Evolutionary conservation across 2,329 filamentous ascomycete species (phyloP).

Genomic region (Arachnomyces sp.): DNA sequence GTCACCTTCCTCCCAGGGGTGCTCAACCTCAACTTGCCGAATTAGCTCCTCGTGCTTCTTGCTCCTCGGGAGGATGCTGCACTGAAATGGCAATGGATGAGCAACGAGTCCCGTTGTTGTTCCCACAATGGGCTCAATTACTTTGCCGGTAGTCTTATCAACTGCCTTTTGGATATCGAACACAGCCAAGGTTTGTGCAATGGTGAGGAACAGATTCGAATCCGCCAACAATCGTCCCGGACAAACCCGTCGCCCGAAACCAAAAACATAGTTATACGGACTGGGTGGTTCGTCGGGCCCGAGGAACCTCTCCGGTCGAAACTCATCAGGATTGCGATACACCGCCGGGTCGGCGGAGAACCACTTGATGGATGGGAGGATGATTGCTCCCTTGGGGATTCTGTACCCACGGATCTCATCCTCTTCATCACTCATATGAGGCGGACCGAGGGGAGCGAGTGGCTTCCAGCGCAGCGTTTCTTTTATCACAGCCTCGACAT

Average conservation of each 20-base stretch:
- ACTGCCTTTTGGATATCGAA: constrained; percentile 16
- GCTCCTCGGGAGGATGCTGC: constrained; percentile 28
- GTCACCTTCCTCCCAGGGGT: constrained; percentile 36
- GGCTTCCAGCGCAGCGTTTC: constrained; percentile 34
- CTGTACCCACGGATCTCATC: constrained; percentile 22
- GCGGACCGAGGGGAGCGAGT: constrained; percentile 39
- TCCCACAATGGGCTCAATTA: constrained; percentile 27
- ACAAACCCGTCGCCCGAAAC: constrained; percentile 18
- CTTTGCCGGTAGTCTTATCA: too few relatives aligned
- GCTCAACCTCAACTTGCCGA: constrained; percentile 22
- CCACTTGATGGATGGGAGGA: constrained; percentile 45
- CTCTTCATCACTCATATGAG: constrained; percentile 40
- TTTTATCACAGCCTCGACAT: constrained; percentile 27
- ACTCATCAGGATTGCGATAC: constrained; percentile 24
- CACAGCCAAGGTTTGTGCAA: constrained; percentile 47
- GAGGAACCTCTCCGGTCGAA: constrained; percentile 28
- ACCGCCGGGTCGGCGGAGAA: constrained; percentile 42
- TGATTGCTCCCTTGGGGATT: constrained; percentile 38
- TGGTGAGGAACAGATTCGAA: constrained; percentile 41
- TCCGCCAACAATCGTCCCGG: constrained; percentile 45
- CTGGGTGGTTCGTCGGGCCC: constrained; percentile 18
- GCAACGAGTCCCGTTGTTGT: constrained; percentile 29
- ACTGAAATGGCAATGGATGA: constrained; percentile 31
- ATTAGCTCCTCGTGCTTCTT: constrained; percentile 27
- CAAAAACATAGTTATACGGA: constrained; percentile 37